These are phyloP conservation scores for Ramularia collo-cygni DNA, from an alignment of 2,329 filamentous ascomycete genomes.

Conservation along the genomic window DNA sequence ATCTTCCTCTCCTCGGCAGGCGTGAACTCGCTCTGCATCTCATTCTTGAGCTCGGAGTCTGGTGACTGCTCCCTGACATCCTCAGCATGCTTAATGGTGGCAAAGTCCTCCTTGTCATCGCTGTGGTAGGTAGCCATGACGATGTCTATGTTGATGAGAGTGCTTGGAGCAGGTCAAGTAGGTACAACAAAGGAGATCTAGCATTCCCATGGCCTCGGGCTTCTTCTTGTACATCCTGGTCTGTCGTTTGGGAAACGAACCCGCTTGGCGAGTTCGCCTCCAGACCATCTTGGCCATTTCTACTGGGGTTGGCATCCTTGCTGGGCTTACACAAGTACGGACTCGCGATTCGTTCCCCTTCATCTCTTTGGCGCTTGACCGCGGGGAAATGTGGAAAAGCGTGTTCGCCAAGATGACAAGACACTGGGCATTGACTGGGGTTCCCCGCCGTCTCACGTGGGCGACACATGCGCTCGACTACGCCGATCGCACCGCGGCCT, in stretches of 20 bases:
- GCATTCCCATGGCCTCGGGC: no score
- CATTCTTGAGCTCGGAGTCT: slow-evolving; percentile 4
- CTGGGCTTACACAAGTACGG: neutral
- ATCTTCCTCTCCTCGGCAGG: slow-evolving; percentile 39
- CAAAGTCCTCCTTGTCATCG: slow-evolving; percentile 7
- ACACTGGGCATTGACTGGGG: neutral
- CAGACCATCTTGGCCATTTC: slow-evolving; percentile 1
- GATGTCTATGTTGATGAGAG: no score
- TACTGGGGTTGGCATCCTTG: neutral
- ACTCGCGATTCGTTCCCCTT: neutral
- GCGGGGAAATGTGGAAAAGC: neutral
- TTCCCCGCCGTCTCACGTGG: neutral
- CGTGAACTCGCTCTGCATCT: slow-evolving; percentile 14
- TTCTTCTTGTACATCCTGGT: no score
- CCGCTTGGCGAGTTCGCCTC: no score
- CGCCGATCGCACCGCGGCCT: neutral
- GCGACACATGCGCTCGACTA: neutral
- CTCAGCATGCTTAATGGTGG: slow-evolving; percentile 9
- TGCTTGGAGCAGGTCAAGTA: no score
- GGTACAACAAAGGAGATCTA: no score
- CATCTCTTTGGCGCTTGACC: no score
- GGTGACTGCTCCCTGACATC: slow-evolving; percentile 4
- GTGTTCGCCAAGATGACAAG: neutral
- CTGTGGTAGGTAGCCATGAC: neutral
- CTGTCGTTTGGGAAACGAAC: no score